These are phyloP conservation scores for Colletotrichum sp. DNA, from an alignment of 2,329 filamentous ascomycete genomes.

Conservation along the genomic window DNA sequence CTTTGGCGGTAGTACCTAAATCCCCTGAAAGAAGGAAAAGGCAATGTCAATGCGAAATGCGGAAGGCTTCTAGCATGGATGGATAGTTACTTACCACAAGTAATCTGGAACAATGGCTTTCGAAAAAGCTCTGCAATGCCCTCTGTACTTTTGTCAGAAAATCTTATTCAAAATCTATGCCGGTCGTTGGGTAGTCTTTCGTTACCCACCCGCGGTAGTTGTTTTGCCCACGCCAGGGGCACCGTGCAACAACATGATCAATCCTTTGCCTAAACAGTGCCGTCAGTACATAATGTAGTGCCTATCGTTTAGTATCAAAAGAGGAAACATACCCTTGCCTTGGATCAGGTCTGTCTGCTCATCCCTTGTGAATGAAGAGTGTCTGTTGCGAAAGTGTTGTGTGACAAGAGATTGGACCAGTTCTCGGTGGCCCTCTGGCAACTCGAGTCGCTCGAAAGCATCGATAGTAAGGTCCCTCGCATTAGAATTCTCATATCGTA, in stretches of 20 bases:
- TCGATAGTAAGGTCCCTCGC: not conserved
- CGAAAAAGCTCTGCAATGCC: not conserved
- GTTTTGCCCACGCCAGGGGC: not conserved
- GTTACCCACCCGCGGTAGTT: not conserved
- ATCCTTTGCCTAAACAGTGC: no score
- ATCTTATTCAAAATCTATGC: no score
- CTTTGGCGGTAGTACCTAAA: not conserved
- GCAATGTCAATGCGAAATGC: no score
- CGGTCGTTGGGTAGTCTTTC: no score
- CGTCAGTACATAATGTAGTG: no score
- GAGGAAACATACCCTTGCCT: not conserved
- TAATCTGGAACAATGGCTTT: not conserved
- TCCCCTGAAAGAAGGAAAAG: no score
- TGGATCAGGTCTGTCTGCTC: fast-evolving
- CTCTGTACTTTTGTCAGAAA: no score
- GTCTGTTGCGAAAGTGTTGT: not conserved
- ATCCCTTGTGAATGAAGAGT: fast-evolving
- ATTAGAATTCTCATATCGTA: not conserved
- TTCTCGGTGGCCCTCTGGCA: not conserved
- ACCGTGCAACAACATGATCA: not conserved
- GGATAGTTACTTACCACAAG: no score
- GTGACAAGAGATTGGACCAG: not conserved
- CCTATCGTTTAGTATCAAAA: no score
- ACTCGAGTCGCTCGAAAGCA: not conserved
- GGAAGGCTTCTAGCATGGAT: no score